These are phyloP conservation scores for Aspergillus panamensis DNA, from an alignment of 495 filamentous ascomycete genomes.

Conservation along the genomic window DNA sequence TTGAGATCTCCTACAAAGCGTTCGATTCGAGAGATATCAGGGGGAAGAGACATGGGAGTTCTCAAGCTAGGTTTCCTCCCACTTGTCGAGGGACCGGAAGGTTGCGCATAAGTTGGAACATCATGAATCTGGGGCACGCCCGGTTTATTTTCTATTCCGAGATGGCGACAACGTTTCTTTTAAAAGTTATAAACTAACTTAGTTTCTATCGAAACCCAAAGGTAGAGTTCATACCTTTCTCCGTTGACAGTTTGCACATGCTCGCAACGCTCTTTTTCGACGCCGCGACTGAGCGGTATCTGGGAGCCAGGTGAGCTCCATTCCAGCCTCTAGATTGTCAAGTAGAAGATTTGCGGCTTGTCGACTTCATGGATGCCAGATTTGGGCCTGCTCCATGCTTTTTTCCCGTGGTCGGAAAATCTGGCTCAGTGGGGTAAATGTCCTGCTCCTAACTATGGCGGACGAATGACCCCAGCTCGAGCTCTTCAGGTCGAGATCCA, in stretches of 20 bases:
- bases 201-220: not conserved
- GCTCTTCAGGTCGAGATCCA: not conserved
- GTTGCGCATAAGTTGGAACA: not conserved
- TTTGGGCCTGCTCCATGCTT: too few relatives aligned
- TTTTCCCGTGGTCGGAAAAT: too few relatives aligned
- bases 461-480: too few relatives aligned
- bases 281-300: slow-evolving; percentile 36
- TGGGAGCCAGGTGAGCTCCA: slow-evolving; percentile 42
- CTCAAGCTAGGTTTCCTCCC: not conserved
- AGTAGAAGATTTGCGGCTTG: not conserved
- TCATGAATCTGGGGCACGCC: slow-evolving; percentile 5
- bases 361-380: too few relatives aligned
- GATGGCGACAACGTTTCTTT: slow-evolving; percentile 40
- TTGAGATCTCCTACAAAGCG: slow-evolving; percentile 50
- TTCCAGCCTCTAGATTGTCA: slow-evolving; percentile 5
- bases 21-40: slow-evolving; percentile 24
- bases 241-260: slow-evolving; percentile 36
- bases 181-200: not conserved
- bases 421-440: not conserved
- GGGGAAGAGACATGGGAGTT: slow-evolving; percentile 7
- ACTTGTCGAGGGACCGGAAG: not conserved
- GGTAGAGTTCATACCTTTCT: slow-evolving; percentile 29
- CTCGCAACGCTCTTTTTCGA: slow-evolving; percentile 33
- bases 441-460: not conserved
- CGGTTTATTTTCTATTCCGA: slow-evolving; percentile 11